Base-by-base conservation (phyloP, 176 grass and related monocot genomes). In the Carex littledalei region DNA sequence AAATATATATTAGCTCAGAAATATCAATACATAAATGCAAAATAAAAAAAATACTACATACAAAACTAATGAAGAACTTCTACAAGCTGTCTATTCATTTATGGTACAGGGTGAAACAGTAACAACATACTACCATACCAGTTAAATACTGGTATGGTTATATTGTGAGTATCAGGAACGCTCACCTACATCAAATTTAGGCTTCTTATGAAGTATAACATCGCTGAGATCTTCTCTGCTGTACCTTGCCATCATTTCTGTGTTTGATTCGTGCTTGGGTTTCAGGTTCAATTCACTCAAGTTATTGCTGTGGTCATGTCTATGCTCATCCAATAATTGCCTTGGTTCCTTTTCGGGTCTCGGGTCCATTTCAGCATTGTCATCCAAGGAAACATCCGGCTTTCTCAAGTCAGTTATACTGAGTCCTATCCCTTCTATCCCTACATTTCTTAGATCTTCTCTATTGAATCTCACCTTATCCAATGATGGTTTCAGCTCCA, bases 131-230 rank as follows among this genome's bases (percentile, higher is more conserved):
- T 52, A 47, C 9, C 59, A 67, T 68, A 67, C 63, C 45, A 66
- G 41, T 13, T 67, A 65, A 83, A 31, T 12, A 68, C 6, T 81
- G 29, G 21, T 65, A 54, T 0, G 18, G 3, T 17, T 50, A 66
- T 49, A 56, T 32, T 78, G 5, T 34, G 22, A 78, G 24, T 10
- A 32, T 78, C 50, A 32, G 74, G 49, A 78, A 77, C n/a, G 22
- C 81, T 83, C 61, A 83, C 81, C 81, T 83, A 52, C 60, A 83
- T 83, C 60, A 50, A 83, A 54, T 64, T 83, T 50, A 63, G 58
- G 58, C 58, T 81, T 81, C 20, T 81, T 81, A 39, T 39, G 37
- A 24, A 81, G 58, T 43, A 64, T 34, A 45, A 64, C 58, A 63
- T 45, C 64, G 58, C 60, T 43, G 53, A 64, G 79, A 60, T 49